A percentile compares a stretch with the other conserved stretches of the same genome.
These are phyloP conservation scores for Porpolomopsis calyptriformis DNA, from an alignment of 768 basidiomycete species.

Conservation along the genomic window DNA sequence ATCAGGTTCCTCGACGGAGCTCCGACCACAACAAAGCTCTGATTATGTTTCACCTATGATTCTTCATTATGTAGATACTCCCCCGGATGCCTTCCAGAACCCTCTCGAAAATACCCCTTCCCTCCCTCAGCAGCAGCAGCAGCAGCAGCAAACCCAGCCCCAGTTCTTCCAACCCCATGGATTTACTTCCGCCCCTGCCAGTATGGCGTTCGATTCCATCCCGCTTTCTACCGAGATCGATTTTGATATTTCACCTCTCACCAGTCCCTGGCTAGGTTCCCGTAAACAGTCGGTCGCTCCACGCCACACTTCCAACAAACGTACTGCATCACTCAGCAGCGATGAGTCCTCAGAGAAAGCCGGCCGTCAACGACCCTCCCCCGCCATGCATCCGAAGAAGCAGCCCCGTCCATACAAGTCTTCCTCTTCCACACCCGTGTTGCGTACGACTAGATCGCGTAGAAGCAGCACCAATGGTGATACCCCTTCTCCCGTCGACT, in stretches of 20 bases:
- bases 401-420: constrained; percentile 35
- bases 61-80: constrained; percentile 27
- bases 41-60: constrained; percentile 58
- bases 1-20: constrained; percentile 53
- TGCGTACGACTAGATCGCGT: constrained; percentile 35
- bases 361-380: constrained; percentile 45
- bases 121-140: constrained; percentile 4
- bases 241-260: constrained; percentile 67
- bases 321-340: constrained; percentile 45
- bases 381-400: constrained; percentile 31
- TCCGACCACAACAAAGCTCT: constrained; percentile 46
- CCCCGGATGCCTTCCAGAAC: constrained; percentile 12
- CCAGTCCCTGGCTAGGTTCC: constrained; percentile 72
- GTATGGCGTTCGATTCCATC: constrained; percentile 55
- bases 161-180: constrained; percentile 28
- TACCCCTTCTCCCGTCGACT: constrained; percentile 80
- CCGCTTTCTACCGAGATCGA: constrained; percentile 47
- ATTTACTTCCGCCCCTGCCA: constrained; percentile 58
- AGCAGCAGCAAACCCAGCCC: background rate
- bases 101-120: constrained; percentile 13
- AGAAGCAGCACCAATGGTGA: constrained; percentile 39
- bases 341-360: constrained; percentile 36
- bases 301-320: constrained; percentile 30
- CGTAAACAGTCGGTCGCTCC: constrained; percentile 25
- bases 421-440: constrained; percentile 48